Evolutionary conservation across 371 early-diverging fungal species (phyloP), one percentile per base, ranked within the genome.

Genomic region (Rhizopus stolonifer): DNA sequence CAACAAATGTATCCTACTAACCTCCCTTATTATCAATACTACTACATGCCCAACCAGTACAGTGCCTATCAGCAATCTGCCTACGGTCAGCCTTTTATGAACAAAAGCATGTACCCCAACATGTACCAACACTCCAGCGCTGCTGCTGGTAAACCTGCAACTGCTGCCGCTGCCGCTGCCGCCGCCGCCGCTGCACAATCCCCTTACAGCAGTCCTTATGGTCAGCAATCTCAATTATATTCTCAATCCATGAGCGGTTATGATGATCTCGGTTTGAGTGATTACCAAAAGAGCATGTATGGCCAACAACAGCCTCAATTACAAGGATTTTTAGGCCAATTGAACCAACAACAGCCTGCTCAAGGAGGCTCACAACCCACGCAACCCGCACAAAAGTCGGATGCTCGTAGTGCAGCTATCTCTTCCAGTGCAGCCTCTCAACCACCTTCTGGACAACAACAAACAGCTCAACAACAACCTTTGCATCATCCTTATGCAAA

Each of bases 1-100:
- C 60, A 56, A 18, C 72, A 74, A 53, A 72, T 75, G 54, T 65
- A 70, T 55, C 67, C 71, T 25, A 52, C 64, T 26, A 67, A 67
- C 14, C 58, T 79, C 42, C 80, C 81, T n/a, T 88, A 85, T 74
- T 84, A 86, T 65, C 85, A 88, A 34, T 87, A 89, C 68, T 89
- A 88, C 66, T 86, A 86, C 68, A 74, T 77, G 72, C 81, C 81
- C 32, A 82, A 81, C 70, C 90, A 90, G 74, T 92, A 79, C 77
- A 79, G 76, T 42, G 68, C 64, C 4, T 87, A 87, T 64, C 84
- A 85, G 60, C 82, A 82, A 65, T 83, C 86, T 8, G 77, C 81
- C 8, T 93, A 91, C 64, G 87, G 82, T 24, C 92, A 91, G 60
- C 94, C 88, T 10, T 91, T 88, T 57, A 80, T 87, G 72, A 89